Conservation (phyloP, 2,329 filamentous ascomycete genomes). For the Trichophyton verrucosum region DNA sequence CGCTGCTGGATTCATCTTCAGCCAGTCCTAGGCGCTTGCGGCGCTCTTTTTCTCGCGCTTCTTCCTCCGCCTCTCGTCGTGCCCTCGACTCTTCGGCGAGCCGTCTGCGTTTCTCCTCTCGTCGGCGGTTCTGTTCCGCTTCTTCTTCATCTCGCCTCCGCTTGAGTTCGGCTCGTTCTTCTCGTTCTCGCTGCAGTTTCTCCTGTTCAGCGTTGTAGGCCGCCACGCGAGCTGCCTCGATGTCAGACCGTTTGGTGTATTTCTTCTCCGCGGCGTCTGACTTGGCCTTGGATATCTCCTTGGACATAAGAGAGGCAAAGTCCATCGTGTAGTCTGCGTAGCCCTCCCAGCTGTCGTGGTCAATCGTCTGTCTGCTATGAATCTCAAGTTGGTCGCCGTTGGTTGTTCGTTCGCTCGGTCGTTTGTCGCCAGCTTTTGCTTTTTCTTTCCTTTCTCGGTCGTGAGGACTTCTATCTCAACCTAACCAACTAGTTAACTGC, state of each 20-base stretch:
- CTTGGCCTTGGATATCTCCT: slow-evolving; percentile 78
- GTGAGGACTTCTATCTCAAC: no score
- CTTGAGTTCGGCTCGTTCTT: slow-evolving; percentile 60
- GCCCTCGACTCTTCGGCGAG: slow-evolving; percentile 69
- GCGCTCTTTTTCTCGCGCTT: slow-evolving; percentile 57
- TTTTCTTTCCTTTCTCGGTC: not conserved
- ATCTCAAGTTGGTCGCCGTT: not conserved
- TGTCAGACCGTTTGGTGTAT: slow-evolving; percentile 71
- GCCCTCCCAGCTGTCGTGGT: not conserved
- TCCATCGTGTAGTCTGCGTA: slow-evolving; percentile 57
- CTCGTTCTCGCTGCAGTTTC: slow-evolving; percentile 57
- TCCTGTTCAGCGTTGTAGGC: slow-evolving; percentile 74
- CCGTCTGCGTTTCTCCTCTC: slow-evolving; percentile 69
- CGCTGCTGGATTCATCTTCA: slow-evolving; percentile 41
- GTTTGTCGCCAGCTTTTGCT: not conserved
- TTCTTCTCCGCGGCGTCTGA: slow-evolving; percentile 46
- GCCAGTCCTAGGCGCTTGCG: slow-evolving; percentile 70
- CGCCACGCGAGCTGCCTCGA: slow-evolving; percentile 69
- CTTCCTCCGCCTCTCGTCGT: slow-evolving; percentile 59
- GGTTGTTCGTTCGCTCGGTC: not conserved
- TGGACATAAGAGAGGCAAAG: slow-evolving; percentile 85
- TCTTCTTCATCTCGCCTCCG: slow-evolving; percentile 83
- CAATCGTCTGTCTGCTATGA: not conserved
- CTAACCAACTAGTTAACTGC: no score
- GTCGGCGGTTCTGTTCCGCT: slow-evolving; percentile 51